Evolutionary conservation across 2,329 filamentous ascomycete species (phyloP), one percentile per base, ranked within the genome.

Genomic region (Ambrosiella beaveri): DNA sequence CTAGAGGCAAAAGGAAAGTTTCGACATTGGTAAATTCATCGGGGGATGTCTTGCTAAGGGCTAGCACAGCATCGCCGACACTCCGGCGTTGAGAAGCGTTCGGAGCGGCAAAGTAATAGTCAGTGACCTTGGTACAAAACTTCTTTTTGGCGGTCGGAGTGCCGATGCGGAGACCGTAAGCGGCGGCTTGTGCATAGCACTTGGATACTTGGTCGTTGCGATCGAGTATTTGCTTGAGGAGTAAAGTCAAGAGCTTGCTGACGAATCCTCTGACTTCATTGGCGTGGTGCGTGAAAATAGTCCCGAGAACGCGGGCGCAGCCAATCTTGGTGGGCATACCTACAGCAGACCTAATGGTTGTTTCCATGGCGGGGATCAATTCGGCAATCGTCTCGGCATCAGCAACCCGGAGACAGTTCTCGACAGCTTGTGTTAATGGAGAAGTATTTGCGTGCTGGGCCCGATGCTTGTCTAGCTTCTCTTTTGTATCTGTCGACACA

Each of bases 261-360:
- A 87, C 84, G 65, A 90, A 82, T 0, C 86, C 82, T 41, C 78
- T 79, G 68, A 96, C 87, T 37, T 90, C 74, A 41, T 83, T 77
- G 40, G 79, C 81, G 63, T 91, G 86, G 11, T 88, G 81, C 55
- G 90, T 91, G 55, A 88, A 86, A 7, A 98, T 76, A 0, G 88
- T 90, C 7, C 87, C 85, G 38, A 98, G 75, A 1, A 96, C 83
- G 58, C 88, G 81, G 62, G 85, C 86, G 65, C 89, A 94, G 41
- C 89, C 93, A 53, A 97, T 85, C 72, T 97, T 97, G 0, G 89
- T 94, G 1, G 91, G 91, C 71, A 97, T 82, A 1, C 90, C 91
- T 41, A 98, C 82, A 1, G 90, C 87, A 35, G 79, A 82, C 67
- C 91, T 93, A 70, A 97, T 88, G 0, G 86, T 84, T 37, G 78